Base-by-base conservation (phyloP, 345 rosid species). In the Melaleuca quinquenervia region DNA sequence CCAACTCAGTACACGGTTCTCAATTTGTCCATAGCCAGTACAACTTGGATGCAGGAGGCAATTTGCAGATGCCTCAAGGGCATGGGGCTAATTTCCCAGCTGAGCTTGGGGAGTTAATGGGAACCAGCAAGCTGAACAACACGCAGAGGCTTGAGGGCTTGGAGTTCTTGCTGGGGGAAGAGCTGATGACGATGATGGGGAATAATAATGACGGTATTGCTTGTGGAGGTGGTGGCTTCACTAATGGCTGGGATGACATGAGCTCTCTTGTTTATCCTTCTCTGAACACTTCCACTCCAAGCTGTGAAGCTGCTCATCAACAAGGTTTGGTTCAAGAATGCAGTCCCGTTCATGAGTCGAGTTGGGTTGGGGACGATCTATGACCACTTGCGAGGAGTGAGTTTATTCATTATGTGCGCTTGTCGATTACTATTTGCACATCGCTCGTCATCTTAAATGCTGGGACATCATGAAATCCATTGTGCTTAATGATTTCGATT, bases 101-200 rank as follows among this genome's bases (percentile, higher is more conserved):
- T 5, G 44, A 70, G 22, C 83, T 85, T 5, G 32, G 64, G 20
- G 91, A 87, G 62, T 21, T 88, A 51, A 92, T 90, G 88, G 91
- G 84, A 83, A 85, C 86, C 85, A 83, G 29, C 32, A 29, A 50
- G 53, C 85, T 85, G 86, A 80, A 78, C 80, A 80, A 87, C 82
- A 82, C 85, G 10, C 90, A 89, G 13, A 88, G 86, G 88, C 62
- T 88, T 54, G 94, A 91, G 49, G 92, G 94, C 21, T 85, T 89
- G 74, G 96, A 91, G 89, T 91, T 94, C 76, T 87, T 92, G 32
- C 83, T 88, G 14, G 89, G 85, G 7, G 92, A 90, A 14, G 90
- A 85, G 22, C 52, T 50, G 80, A 70, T 70, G 80, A 70, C 36
- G 78, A 70, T 70, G 80, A 36, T 11, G 80, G 48, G 80, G 80